phyloP scores from a whole-genome alignment of 192 early-diverging fungal genomes.

The Dissophora ornata region DNA sequence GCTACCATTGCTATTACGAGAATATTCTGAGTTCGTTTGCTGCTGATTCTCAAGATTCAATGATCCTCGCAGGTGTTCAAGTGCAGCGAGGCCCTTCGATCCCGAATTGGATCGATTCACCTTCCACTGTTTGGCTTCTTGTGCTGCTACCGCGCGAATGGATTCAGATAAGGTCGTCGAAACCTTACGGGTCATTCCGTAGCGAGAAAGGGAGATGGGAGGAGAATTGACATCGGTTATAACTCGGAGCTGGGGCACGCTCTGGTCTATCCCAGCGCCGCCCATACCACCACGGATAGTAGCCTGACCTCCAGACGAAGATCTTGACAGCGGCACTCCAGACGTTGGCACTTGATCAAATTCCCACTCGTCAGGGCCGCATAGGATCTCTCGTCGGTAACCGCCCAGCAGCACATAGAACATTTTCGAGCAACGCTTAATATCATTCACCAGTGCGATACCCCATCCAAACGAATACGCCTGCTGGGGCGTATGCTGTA shows the following conservation, averaged over 20 bases:
- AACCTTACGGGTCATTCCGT: constrained; percentile 32
- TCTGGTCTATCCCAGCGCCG: constrained; percentile 9
- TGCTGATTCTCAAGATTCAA: background rate
- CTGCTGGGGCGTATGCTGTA: constrained; percentile 49
- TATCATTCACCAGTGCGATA: constrained; percentile 41
- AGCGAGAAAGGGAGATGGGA: constrained; percentile 8
- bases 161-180: constrained; percentile 45
- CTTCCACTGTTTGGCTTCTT: constrained; percentile 38
- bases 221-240: constrained; percentile 20
- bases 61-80: constrained; percentile 26
- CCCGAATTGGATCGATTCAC: constrained; percentile 1
- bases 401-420: constrained; percentile 50
- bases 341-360: constrained; percentile 14
- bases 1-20: constrained; percentile 8
- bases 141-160: constrained; percentile 39
- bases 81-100: constrained; percentile 45
- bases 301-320: constrained; percentile 15
- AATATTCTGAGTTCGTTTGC: background rate
- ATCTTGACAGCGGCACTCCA: constrained; percentile 2
- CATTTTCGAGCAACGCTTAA: constrained; percentile 52
- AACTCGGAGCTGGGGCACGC: constrained; percentile 32
- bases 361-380: constrained; percentile 42
- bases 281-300: constrained; percentile 22
- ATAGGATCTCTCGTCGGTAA: constrained; percentile 38
- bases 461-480: constrained; percentile 50